Evolutionary conservation across 495 filamentous ascomycete genomes (phyloP).

Genomic region (Bathelium albidoporum): DNA sequence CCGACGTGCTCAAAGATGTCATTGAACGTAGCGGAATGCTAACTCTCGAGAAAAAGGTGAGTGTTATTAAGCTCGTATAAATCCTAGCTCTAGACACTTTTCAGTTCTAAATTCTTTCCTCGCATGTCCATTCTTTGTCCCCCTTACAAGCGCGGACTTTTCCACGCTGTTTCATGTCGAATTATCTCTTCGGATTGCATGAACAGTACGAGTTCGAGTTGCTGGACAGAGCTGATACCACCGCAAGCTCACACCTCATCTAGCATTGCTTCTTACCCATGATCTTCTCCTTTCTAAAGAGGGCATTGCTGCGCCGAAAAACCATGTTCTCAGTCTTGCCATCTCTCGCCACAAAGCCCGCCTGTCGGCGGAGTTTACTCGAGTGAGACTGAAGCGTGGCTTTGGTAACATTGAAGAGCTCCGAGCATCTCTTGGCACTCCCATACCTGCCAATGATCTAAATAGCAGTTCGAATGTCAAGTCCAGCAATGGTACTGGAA

Average conservation of each 20-base stretch:
- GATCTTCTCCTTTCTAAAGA: slow-evolving; percentile 72
- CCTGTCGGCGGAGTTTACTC: slow-evolving; percentile 69
- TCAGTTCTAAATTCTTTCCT: neutral
- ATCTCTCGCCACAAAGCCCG: slow-evolving; percentile 74
- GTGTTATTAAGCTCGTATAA: slow-evolving; percentile 4
- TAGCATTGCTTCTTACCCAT: slow-evolving; percentile 75
- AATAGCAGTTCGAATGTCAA: neutral
- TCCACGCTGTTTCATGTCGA: no score
- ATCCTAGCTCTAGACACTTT: neutral
- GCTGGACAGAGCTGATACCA: slow-evolving; percentile 32
- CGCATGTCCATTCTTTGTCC: neutral
- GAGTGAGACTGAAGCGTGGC: slow-evolving; percentile 60
- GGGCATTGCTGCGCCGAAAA: slow-evolving; percentile 65
- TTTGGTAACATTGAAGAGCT: slow-evolving; percentile 55
- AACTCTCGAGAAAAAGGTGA: slow-evolving; percentile 47
- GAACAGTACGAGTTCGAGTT: neutral
- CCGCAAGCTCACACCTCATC: slow-evolving; percentile 62
- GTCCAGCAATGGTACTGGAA: neutral
- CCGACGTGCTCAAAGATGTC: slow-evolving; percentile 69
- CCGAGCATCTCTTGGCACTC: slow-evolving; percentile 42
- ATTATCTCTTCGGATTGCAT: no score
- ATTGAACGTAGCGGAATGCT: slow-evolving; percentile 66
- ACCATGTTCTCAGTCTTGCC: slow-evolving; percentile 63
- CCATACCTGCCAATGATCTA: slow-evolving; percentile 11
- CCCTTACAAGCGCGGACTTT: no score